Evolutionary conservation across 1,284 basidiomycete genomes (phyloP).

Genomic region (Apiotrichum laibachii): DNA sequence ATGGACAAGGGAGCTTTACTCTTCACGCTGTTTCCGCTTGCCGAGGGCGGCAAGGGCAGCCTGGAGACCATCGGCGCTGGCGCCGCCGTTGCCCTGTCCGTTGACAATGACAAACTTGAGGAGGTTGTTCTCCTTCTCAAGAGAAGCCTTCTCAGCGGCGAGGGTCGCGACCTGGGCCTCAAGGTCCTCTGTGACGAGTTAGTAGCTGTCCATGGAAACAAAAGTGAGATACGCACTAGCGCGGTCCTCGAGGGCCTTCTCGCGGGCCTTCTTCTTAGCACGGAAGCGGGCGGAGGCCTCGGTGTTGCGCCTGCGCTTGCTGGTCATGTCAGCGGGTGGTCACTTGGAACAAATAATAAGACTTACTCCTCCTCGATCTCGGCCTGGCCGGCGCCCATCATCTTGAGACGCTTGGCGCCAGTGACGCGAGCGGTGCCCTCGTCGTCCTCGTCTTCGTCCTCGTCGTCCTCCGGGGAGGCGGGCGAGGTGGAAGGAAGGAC

Average conservation of each 20-base stretch:
- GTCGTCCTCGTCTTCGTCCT: slow-evolving; percentile 10
- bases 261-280: slow-evolving; percentile 97
- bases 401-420: slow-evolving; percentile 48
- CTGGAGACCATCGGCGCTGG: slow-evolving; percentile 38
- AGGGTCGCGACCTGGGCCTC: slow-evolving; percentile 75
- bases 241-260: slow-evolving; percentile 83
- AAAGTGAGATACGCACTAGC: slow-evolving; percentile 54
- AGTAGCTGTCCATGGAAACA: neutral
- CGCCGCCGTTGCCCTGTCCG: slow-evolving; percentile 61
- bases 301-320: slow-evolving; percentile 88
- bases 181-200: slow-evolving; percentile 63
- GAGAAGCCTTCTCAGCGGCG: slow-evolving; percentile 83
- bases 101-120: slow-evolving; percentile 88
- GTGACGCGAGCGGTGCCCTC: slow-evolving; percentile 17
- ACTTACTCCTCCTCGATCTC: slow-evolving; percentile 45
- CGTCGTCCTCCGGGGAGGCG: slow-evolving; percentile 10
- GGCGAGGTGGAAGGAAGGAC: slow-evolving; percentile 23
- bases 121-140: slow-evolving; percentile 92
- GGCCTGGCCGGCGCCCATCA: slow-evolving; percentile 36
- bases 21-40: slow-evolving; percentile 37
- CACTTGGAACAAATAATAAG: neutral
- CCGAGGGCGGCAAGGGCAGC: slow-evolving; percentile 36
- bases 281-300: slow-evolving; percentile 96
- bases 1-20: slow-evolving; percentile 17
- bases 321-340: neutral